Conservation (phyloP, 2,329 filamentous ascomycete genomes). For the Lecanicillium sp. region DNA sequence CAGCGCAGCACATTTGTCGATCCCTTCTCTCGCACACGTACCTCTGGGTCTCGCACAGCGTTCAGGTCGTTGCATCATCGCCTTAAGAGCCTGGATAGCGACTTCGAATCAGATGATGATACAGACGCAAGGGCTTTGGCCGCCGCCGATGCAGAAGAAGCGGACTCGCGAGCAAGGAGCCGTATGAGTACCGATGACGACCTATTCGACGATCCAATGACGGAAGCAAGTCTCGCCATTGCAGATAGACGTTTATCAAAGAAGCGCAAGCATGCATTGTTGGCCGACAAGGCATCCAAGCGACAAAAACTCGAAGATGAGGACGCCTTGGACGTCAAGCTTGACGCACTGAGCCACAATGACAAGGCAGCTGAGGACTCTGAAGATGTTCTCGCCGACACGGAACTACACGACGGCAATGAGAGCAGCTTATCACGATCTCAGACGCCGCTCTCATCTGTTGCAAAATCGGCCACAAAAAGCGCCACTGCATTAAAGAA, state of each 20-base stretch:
- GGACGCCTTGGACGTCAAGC: constrained; percentile 62
- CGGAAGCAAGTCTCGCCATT: constrained; percentile 62
- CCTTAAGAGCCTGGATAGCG: constrained; percentile 54
- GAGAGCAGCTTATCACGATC: constrained; percentile 36
- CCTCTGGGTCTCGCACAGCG: constrained; percentile 46
- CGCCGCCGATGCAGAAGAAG: constrained; percentile 73
- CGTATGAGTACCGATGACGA: constrained; percentile 59
- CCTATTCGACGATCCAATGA: constrained; percentile 56
- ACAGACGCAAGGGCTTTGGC: constrained; percentile 45
- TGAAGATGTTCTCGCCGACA: constrained; percentile 41
- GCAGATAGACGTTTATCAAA: constrained; percentile 46
- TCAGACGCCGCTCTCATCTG: constrained; percentile 33
- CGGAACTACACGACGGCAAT: constrained; percentile 37
- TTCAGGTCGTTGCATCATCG: constrained; percentile 74
- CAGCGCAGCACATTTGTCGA: constrained; percentile 59
- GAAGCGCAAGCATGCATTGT: constrained; percentile 65
- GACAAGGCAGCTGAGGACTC: constrained; percentile 37
- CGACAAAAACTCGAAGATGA: constrained; percentile 74
- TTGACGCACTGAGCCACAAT: constrained; percentile 43
- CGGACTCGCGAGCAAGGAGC: constrained; percentile 73
- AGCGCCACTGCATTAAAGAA: constrained; percentile 52
- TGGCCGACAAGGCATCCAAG: constrained; percentile 64
- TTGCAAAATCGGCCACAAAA: constrained; percentile 37
- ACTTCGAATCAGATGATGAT: constrained; percentile 87
- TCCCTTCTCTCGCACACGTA: constrained; percentile 56